These are phyloP conservation scores for Coemansia sp. DNA, from an alignment of 192 early-diverging fungal species.

Conservation along the genomic window DNA sequence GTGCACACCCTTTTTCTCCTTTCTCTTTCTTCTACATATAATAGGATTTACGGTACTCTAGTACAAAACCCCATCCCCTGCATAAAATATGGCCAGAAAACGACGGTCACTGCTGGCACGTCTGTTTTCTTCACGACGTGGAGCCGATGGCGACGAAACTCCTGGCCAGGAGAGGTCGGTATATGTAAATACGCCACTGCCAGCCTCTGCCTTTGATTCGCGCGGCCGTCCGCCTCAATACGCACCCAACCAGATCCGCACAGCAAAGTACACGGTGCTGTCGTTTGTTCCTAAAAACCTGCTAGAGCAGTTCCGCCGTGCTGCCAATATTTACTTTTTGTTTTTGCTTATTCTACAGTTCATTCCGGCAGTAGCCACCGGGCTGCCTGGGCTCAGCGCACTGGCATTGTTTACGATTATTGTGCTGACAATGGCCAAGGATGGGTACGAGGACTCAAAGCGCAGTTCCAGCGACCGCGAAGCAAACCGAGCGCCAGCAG, in stretches of 20 bases:
- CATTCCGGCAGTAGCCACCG: conserved; percentile 64
- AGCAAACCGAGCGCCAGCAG: conserved; percentile 68
- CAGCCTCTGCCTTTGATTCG: conserved; percentile 50
- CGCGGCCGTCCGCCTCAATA: conserved; percentile 48
- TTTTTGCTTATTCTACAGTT: conserved; percentile 84
- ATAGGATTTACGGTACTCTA: too few species aligned
- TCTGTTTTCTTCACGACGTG: conserved; percentile 21
- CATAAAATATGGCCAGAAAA: not conserved
- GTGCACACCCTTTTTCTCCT: not conserved
- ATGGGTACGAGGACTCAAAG: conserved; percentile 90
- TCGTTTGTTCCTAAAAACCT: conserved; percentile 94
- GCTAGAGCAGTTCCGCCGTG: conserved; percentile 92
- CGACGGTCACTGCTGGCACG: conserved; percentile 9
- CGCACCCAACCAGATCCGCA: conserved; percentile 75
- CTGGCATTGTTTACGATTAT: conserved; percentile 81
- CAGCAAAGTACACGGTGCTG: conserved; percentile 86
- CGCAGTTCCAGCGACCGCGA: conserved; percentile 78
- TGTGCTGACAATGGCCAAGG: conserved; percentile 76
- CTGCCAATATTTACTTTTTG: conserved; percentile 96
- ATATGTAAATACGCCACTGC: conserved; percentile 65
- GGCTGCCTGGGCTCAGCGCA: conserved; percentile 71
- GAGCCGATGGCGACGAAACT: conserved; percentile 10
- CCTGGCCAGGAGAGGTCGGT: conserved; percentile 46
- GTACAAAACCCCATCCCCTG: not conserved
- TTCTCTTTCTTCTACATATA: not conserved